Conservation (phyloP, 306 rosid genomes). For the Rubus idaeus region DNA sequence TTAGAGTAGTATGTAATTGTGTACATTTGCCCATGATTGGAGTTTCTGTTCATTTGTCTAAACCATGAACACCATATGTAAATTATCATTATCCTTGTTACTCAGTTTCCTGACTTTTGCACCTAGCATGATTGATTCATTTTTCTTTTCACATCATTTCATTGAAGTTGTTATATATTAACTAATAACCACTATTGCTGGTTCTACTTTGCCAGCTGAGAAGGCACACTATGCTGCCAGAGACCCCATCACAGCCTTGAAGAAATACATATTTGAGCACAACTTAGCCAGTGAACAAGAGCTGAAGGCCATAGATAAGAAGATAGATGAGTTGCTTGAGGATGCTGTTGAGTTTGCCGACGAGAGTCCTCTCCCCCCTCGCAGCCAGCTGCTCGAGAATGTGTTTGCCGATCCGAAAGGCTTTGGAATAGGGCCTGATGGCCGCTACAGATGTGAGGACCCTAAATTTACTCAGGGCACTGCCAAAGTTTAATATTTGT, state of each 20-base stretch:
- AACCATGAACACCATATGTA: not conserved
- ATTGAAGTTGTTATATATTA: slow-evolving; percentile 8
- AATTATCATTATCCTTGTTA: not conserved
- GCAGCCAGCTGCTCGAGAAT: slow-evolving; percentile 94
- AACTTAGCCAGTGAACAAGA: slow-evolving; percentile 75
- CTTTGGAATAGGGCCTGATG: slow-evolving; percentile 97
- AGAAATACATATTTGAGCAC: slow-evolving; percentile 69
- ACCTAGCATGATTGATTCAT: not conserved
- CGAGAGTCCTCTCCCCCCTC: slow-evolving; percentile 71
- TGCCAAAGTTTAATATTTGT: slow-evolving; percentile 68
- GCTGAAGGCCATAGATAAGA: slow-evolving; percentile 75
- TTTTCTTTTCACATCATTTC: not conserved
- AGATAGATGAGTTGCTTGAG: slow-evolving; percentile 73
- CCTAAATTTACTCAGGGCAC: slow-evolving; percentile 97
- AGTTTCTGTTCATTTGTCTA: not conserved
- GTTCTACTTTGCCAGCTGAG: slow-evolving; percentile 67
- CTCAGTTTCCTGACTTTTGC: not conserved
- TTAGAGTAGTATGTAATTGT: not conserved
- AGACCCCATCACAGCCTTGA: slow-evolving; percentile 87
- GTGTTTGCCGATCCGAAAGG: slow-evolving; percentile 99
- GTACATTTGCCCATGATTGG: not conserved
- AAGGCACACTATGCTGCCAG: slow-evolving; percentile 86
- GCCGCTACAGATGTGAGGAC: slow-evolving; percentile 95
- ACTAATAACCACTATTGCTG: not conserved
- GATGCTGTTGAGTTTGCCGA: slow-evolving; percentile 91